Base-by-base conservation (phyloP, 2,329 filamentous ascomycete species). In the Colletotrichum sp. region DNA sequence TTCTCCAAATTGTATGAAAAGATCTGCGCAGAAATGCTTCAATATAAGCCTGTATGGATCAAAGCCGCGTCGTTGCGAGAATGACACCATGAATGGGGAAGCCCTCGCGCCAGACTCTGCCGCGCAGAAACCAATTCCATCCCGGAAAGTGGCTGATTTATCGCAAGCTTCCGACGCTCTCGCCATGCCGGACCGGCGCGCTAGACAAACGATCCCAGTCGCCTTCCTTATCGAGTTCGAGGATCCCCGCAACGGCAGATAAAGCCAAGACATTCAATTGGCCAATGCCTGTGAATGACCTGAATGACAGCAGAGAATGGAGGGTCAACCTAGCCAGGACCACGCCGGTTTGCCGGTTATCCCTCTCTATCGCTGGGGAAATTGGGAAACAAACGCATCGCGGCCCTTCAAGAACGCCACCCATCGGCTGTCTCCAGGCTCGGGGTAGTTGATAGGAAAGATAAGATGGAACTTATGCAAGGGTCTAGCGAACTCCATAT, bases 241-340 rank as follows among this genome's bases (percentile, higher is more conserved):
- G 9, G 32, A 27, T 67, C 64, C 62, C 73, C 69, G 69, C 73
- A 72, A 13, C 28, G 10, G 39, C 39, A 75, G 72, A 75, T 75
- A 75, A 72, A 30, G 62, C 62, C 32, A 55, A 68, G 69, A 64
- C 16, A 22, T 43, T 56, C 56, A 8, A 75, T 75, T 75, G 73
- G 73, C 39, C 69, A 72, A 68, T 64, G 62, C 27, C 7, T 10
- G 25, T 62, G 36, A 62, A 70, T 48, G 56, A 60, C 32, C 30
- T 10, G 13, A 25, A 56, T 27, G 28, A 48, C 18, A 28, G 22
- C 66, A 25, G 43, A n/a, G 56, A 43, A 34, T 34, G 39, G 73
- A 34, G 32, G 28, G 8, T 32, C 6, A 27, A 30, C 27, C n/a
- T 5, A 16, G 55, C 13, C 27, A 56, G 32, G 15, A 58, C 30